Evolutionary conservation across 306 rosid species (phyloP).

Genomic region (Urtica urens): DNA sequence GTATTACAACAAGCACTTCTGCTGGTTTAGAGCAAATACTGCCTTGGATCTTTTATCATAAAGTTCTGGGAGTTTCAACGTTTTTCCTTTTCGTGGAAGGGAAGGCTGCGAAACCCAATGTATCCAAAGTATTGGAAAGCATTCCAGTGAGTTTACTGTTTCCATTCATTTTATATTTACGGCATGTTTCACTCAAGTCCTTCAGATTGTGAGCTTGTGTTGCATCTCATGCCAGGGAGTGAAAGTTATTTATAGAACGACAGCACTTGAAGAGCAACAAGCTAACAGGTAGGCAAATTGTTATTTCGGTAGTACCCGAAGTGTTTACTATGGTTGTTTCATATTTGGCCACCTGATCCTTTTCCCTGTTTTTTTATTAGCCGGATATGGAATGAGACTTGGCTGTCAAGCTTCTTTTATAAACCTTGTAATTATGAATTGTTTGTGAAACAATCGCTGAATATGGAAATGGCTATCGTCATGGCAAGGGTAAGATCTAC

Average conservation of each 20-base stretch:
- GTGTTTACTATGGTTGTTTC: no score
- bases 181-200: neutral
- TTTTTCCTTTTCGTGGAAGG: conserved; percentile 90
- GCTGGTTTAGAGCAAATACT: conserved; percentile 69
- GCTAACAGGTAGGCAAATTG: conserved; percentile 74
- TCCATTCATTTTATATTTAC: no score
- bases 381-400: conserved; percentile 96
- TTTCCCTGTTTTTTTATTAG: conserved; percentile 22
- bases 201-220: neutral
- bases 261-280: conserved; percentile 85
- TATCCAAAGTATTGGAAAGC: conserved; percentile 60
- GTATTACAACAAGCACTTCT: conserved; percentile 50
- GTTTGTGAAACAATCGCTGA: conserved; percentile 92
- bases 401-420: conserved; percentile 94
- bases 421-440: conserved; percentile 94
- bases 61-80: conserved; percentile 79
- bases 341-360: neutral
- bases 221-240: conserved; percentile 54
- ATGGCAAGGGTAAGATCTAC: conserved; percentile 99
- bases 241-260: conserved; percentile 70
- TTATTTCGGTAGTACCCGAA: no score
- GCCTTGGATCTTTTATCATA: conserved; percentile 95
- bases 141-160: conserved; percentile 48
- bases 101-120: conserved; percentile 79
- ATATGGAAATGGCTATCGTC: conserved; percentile 98